A percentile compares a stretch with the other conserved stretches of the same genome.
These are phyloP conservation scores for Saccharomyces pastorianus DNA, from an alignment of 1,139 yeast species.

Conservation along the genomic window DNA sequence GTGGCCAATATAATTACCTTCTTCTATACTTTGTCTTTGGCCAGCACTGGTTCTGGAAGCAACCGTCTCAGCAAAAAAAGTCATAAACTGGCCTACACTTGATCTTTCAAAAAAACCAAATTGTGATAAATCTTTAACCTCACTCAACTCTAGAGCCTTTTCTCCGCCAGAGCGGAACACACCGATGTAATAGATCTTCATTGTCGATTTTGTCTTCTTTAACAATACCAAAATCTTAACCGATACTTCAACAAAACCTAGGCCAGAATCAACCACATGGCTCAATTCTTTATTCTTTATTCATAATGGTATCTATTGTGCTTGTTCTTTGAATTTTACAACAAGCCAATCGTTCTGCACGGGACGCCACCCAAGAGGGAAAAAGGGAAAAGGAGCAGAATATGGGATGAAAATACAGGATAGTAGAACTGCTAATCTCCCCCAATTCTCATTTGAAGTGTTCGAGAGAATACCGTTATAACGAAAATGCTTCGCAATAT, in stretches of 20 bases:
- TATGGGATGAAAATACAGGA: background rate
- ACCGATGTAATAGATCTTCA: slow-evolving; percentile 91
- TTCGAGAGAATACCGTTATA: too few species aligned
- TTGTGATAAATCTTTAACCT: slow-evolving; percentile 74
- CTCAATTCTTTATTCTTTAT: background rate
- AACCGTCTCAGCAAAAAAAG: slow-evolving; percentile 86
- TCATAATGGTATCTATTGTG: background rate
- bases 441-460: too few species aligned
- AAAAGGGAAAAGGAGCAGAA: background rate
- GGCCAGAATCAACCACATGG: too few species aligned
- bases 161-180: slow-evolving; percentile 52
- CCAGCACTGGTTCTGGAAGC: slow-evolving; percentile 82
- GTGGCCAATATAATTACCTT: slow-evolving; percentile 83
- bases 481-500: background rate
- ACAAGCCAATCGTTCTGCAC: background rate
- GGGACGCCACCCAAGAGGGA: background rate
- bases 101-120: slow-evolving; percentile 83
- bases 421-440: background rate
- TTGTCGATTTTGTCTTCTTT: slow-evolving; percentile 24
- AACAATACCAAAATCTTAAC: background rate
- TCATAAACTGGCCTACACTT: slow-evolving; percentile 80
- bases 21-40: slow-evolving; percentile 91
- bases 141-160: slow-evolving; percentile 66
- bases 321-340: background rate
- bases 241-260: too few species aligned